Base-by-base conservation (phyloP, 2,329 filamentous ascomycete genomes). In the Exophiala calicioides region DNA sequence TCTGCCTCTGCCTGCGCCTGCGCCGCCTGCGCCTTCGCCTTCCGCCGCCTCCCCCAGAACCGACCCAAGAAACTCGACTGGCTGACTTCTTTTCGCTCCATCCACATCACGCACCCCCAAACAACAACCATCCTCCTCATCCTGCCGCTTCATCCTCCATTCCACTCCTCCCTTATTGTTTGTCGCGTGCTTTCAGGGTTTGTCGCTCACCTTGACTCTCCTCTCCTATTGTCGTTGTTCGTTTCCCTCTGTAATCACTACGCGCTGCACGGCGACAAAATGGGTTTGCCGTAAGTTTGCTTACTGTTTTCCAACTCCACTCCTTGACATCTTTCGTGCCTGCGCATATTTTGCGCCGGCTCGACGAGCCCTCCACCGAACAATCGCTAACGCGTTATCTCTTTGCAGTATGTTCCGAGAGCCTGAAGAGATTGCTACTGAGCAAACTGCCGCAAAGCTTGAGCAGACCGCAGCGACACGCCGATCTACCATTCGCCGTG, bases 401-500 rank as follows among this genome's bases (percentile, higher is more conserved):
- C 4, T 15, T 40, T 3, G n/a, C 55, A 77, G 75, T 52, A 73
- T 82, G 66, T 82, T 73, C 70, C 72, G 72, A 63, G 74, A 77
- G 60, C 76, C 77, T 40, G 69, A 72, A 30, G 69, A 72, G 36
- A 66, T 72, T 49, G 68, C 70, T 45, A 63, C 65, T 18, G 71
- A 69, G 43, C 47, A 54, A 43, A 65, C 69, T 47, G 62, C 69
- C 42, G 61, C 69, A 53, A 81, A 80, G 62, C 64, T 62, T 53
- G 79, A 82, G 59, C 64, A 72, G 27, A 73, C 74, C 47, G 77
- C 77, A 35, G 62, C 70, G 45, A 67, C 73, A 44, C 29, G 45
- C 29, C 77, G 80, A 60, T 82, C 78, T 29, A 66, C 77, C 31
- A 83, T 84, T 59, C 76, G 80, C 50, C 76, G 80, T 48, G 71